These are phyloP conservation scores for Colletotrichum echinochloae DNA, from an alignment of 2,329 filamentous ascomycete genomes.

Conservation along the genomic window DNA sequence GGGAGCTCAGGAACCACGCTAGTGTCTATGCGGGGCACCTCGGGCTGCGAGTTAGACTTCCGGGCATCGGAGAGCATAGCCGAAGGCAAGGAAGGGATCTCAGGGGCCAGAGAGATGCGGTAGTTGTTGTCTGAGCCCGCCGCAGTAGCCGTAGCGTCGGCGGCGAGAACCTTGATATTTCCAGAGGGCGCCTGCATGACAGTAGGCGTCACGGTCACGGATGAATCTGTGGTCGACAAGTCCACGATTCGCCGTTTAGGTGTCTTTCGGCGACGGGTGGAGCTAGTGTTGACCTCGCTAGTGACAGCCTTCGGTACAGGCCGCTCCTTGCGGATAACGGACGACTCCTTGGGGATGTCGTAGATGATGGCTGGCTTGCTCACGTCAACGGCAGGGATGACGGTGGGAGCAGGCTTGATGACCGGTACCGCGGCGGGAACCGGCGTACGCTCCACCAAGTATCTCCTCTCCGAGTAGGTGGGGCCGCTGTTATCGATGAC, in stretches of 20 bases:
- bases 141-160: conserved; percentile 26
- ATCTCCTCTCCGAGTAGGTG: conserved; percentile 85
- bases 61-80: conserved; percentile 49
- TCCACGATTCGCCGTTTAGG: conserved; percentile 75
- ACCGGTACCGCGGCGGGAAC: conserved; percentile 83
- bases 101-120: conserved; percentile 57
- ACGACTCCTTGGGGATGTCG: conserved; percentile 60
- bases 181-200: conserved; percentile 1
- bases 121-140: conserved; percentile 53
- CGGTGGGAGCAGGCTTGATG: conserved; percentile 75
- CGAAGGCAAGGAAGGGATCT: conserved; percentile 50
- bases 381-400: conserved; percentile 72
- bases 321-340: conserved; percentile 70
- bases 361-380: conserved; percentile 75
- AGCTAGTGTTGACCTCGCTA: conserved; percentile 69
- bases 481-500: conserved; percentile 87
- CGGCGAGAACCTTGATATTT: conserved; percentile 33
- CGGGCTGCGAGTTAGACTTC: conserved; percentile 47
- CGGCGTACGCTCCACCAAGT: conserved; percentile 83
- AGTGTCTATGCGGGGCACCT: conserved; percentile 55
- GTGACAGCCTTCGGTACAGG: conserved; percentile 64
- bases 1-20: conserved; percentile 50
- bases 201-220: conserved; percentile 27
- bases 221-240: conserved; percentile 65
- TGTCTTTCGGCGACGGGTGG: conserved; percentile 70